Conservation (phyloP, 2,329 filamentous ascomycete genomes). For the Madurella mycetomatis region DNA sequence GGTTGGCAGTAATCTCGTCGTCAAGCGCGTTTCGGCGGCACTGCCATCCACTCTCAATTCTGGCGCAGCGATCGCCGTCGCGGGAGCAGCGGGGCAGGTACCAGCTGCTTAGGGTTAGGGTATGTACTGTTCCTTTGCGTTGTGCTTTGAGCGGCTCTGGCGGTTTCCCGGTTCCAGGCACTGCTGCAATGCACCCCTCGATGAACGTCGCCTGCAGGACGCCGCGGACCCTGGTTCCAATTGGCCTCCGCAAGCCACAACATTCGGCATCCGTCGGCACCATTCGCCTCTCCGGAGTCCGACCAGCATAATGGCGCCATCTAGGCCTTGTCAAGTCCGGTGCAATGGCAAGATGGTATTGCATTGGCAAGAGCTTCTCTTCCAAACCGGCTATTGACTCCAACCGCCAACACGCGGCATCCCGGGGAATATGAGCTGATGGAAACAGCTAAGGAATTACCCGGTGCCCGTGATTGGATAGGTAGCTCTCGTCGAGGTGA, state of each 20-base stretch:
- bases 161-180: neutral
- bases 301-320: neutral
- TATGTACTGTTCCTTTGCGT: too few relatives aligned
- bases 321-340: neutral
- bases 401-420: neutral
- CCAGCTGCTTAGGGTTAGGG: constrained; percentile 1
- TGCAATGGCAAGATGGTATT: neutral
- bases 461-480: constrained; percentile 17
- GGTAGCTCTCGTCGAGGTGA: neutral
- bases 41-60: too few relatives aligned
- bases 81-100: too few relatives aligned
- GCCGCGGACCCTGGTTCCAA: neutral
- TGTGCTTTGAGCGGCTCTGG: too few relatives aligned
- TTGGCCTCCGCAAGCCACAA: neutral
- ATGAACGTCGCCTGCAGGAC: neutral
- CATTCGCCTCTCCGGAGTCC: neutral
- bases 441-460: constrained; percentile 6
- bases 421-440: constrained; percentile 18
- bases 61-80: too few relatives aligned
- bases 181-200: too few relatives aligned
- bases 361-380: too few relatives aligned
- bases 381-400: neutral
- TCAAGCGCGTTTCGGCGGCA: too few relatives aligned
- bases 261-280: too few relatives aligned
- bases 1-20: neutral